These are phyloP conservation scores for Solanum peruvianum DNA, from an alignment of 257 asterid species.

Conservation along the genomic window DNA sequence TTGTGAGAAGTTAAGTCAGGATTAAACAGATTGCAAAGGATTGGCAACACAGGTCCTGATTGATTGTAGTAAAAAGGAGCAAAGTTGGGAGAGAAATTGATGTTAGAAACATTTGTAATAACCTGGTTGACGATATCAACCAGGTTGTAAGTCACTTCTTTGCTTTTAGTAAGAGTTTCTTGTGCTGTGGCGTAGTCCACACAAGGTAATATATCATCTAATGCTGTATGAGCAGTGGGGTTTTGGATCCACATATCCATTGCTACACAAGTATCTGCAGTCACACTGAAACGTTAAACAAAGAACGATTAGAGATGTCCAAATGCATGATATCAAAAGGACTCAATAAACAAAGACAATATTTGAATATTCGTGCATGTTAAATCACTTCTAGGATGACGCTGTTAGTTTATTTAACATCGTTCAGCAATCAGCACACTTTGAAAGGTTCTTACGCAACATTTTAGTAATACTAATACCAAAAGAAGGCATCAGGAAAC, in stretches of 20 bases:
- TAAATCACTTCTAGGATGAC: neutral
- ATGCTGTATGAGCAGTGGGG: conserved; percentile 22
- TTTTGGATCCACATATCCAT: conserved; percentile 29
- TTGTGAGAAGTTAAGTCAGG: conserved; percentile 4
- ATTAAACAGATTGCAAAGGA: conserved; percentile 24
- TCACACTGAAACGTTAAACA: conserved; percentile 4
- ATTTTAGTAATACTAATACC: neutral
- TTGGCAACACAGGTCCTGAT: conserved; percentile 24
- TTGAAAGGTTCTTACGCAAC: neutral
- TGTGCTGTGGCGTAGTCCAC: conserved; percentile 12
- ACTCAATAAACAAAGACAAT: neutral
- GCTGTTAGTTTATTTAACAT: neutral
- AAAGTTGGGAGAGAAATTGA: conserved; percentile 12
- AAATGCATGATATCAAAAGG: neutral
- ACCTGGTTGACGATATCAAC: conserved; percentile 9
- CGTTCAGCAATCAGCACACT: neutral
- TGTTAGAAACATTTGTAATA: conserved; percentile 21
- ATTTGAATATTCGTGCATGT: neutral
- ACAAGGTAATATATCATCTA: conserved; percentile 21
- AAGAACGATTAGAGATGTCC: neutral
- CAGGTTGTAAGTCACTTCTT: conserved; percentile 9
- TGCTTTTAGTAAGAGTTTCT: conserved; percentile 12
- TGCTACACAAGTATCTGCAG: conserved; percentile 28
- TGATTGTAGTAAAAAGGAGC: conserved; percentile 22
- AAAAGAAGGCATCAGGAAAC: neutral